phyloP scores from a whole-genome alignment of 345 rosid genomes.

The Geranium rotundifolium region DNA sequence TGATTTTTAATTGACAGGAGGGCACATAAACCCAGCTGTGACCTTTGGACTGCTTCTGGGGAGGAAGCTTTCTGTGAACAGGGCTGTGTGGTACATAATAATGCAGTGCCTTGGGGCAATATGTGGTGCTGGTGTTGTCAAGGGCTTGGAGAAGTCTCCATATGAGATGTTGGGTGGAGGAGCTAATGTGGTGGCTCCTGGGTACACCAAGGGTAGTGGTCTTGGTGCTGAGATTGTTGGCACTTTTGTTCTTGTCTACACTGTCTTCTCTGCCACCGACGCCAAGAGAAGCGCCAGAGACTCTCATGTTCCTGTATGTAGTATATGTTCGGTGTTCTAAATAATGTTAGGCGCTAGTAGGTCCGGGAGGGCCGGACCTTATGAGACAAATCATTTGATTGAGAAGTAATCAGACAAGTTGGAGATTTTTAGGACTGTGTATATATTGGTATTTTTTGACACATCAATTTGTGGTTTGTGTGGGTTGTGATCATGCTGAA shows the following conservation, averaged over 20 bases:
- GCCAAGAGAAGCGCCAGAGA: constrained; percentile 74
- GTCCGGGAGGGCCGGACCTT: too few species aligned
- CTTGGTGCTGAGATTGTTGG: constrained; percentile 69
- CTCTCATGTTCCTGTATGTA: constrained; percentile 61
- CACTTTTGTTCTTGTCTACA: constrained; percentile 60
- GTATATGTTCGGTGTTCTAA: background rate
- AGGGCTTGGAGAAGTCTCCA: constrained; percentile 31
- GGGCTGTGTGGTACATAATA: constrained; percentile 49
- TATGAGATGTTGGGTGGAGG: constrained; percentile 38
- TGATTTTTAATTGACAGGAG: constrained; percentile 25
- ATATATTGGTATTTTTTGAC: background rate
- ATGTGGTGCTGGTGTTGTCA: constrained; percentile 67
- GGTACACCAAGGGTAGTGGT: constrained; percentile 58
- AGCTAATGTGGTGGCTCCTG: constrained; percentile 43
- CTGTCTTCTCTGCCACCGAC: constrained; percentile 71
- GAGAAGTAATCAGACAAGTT: background rate
- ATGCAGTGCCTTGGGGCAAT: constrained; percentile 71
- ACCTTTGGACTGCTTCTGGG: constrained; percentile 53
- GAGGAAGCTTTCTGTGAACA: constrained; percentile 56
- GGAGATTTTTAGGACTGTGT: background rate
- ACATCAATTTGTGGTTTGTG: background rate
- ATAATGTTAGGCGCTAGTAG: too few species aligned
- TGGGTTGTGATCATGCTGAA: background rate
- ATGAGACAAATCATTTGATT: background rate
- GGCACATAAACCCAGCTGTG: constrained; percentile 69